A percentile compares a stretch with the other conserved stretches of the same genome.
Conservation (phyloP, 1,139 yeast genomes). For the Meyerozyma guilliermondii region DNA sequence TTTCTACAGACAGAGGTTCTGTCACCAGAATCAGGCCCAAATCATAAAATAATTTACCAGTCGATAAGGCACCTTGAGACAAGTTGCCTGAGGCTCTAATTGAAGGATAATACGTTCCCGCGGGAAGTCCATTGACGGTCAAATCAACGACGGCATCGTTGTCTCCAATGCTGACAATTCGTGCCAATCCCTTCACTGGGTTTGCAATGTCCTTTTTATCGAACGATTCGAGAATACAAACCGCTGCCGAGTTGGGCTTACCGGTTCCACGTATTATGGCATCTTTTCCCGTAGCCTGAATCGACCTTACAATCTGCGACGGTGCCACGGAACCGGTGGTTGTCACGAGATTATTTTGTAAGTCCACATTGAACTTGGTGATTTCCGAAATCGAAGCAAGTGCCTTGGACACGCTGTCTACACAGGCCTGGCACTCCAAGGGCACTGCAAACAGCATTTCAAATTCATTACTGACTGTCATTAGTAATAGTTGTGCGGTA, state of each 20-base stretch:
- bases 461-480: slow-evolving; percentile 12
- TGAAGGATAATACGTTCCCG: slow-evolving; percentile 66
- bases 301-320: slow-evolving; percentile 56
- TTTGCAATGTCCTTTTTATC: slow-evolving; percentile 39
- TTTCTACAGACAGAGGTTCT: slow-evolving; percentile 24
- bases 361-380: slow-evolving; percentile 45
- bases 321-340: slow-evolving; percentile 69
- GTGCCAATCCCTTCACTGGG: slow-evolving; percentile 82
- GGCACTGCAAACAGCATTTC: slow-evolving; percentile 77
- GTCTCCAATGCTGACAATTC: slow-evolving; percentile 69
- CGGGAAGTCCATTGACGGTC: slow-evolving; percentile 64
- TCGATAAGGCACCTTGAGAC: slow-evolving; percentile 64
- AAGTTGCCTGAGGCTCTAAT: slow-evolving; percentile 72
- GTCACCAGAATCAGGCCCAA: slow-evolving; percentile 46
- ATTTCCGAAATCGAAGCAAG: slow-evolving; percentile 46
- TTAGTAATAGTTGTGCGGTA: not conserved
- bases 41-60: slow-evolving; percentile 50
- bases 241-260: slow-evolving; percentile 82
- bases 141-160: slow-evolving; percentile 61
- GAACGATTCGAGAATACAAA: slow-evolving; percentile 78
- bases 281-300: slow-evolving; percentile 73
- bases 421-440: slow-evolving; percentile 68
- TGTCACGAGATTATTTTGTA: slow-evolving; percentile 52
- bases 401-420: slow-evolving; percentile 51
- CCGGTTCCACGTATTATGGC: slow-evolving; percentile 94